Conservation (phyloP, 1,139 yeast species). For the Saccharomyces pastorianus region DNA sequence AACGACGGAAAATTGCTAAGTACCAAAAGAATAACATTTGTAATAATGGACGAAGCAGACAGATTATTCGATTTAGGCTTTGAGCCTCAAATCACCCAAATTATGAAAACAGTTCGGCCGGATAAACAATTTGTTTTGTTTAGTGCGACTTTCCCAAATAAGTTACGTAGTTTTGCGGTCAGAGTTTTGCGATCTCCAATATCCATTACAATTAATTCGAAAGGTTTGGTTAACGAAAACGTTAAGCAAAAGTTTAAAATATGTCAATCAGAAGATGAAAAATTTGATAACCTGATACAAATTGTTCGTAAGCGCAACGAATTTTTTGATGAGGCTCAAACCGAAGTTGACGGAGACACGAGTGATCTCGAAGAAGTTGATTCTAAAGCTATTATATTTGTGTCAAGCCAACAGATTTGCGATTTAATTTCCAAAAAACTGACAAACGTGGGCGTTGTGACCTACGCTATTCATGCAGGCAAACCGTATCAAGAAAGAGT, state of each 20-base stretch:
- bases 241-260: conserved; percentile 66
- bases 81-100: conserved; percentile 89
- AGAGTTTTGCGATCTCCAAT: conserved; percentile 55
- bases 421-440: conserved; percentile 59
- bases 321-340: conserved; percentile 12
- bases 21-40: conserved; percentile 61
- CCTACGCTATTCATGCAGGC: conserved; percentile 83
- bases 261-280: conserved; percentile 42
- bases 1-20: conserved; percentile 74
- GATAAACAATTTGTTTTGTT: conserved; percentile 89
- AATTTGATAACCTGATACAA: conserved; percentile 48
- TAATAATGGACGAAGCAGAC: conserved; percentile 94
- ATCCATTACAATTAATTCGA: conserved; percentile 74
- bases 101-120: conserved; percentile 69
- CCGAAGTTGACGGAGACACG: conserved; percentile 25
- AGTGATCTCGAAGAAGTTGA: conserved; percentile 22
- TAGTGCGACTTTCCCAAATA: conserved; percentile 87
- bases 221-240: conserved; percentile 76
- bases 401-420: conserved; percentile 77
- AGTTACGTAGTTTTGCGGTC: conserved; percentile 68
- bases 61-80: conserved; percentile 96
- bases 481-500: conserved; percentile 82
- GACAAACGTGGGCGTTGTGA: conserved; percentile 46
- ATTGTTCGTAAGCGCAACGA: conserved; percentile 39
- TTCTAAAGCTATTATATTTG: conserved; percentile 68